These are phyloP conservation scores for Podaxis mareebaensis DNA, from an alignment of 768 basidiomycete species.

Conservation along the genomic window DNA sequence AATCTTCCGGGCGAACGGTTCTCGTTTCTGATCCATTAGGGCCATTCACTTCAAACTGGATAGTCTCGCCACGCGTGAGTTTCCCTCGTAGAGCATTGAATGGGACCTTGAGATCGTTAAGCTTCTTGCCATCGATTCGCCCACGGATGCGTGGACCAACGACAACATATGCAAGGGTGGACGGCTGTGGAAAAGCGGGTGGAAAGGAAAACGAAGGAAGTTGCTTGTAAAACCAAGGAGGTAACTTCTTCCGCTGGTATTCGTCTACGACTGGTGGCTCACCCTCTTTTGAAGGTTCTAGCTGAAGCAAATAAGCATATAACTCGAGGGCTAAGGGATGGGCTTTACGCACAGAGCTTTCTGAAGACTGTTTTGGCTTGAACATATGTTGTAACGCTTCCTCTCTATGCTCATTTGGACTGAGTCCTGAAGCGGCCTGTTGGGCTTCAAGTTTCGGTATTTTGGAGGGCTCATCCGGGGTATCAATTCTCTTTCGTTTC, in stretches of 20 bases:
- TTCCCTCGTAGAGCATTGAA: slow-evolving; percentile 55
- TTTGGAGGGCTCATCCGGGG: slow-evolving; percentile 41
- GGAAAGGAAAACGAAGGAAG: slow-evolving; percentile 35
- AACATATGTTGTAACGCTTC: slow-evolving; percentile 8
- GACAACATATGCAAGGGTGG: slow-evolving; percentile 50
- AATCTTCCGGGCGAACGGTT: slow-evolving; percentile 60
- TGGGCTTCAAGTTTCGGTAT: slow-evolving; percentile 21
- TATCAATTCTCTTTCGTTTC: slow-evolving; percentile 48
- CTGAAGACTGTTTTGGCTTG: slow-evolving; percentile 15
- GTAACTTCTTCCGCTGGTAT: slow-evolving; percentile 28
- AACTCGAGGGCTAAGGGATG: neutral
- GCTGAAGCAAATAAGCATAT: neutral
- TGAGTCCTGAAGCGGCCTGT: neutral
- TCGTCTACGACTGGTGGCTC: slow-evolving; percentile 23
- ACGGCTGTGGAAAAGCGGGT: slow-evolving; percentile 20
- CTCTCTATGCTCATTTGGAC: neutral
- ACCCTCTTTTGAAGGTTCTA: neutral
- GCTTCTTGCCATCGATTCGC: slow-evolving; percentile 73
- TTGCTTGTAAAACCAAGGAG: slow-evolving; percentile 36
- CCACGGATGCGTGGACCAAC: slow-evolving; percentile 56
- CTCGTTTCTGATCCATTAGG: slow-evolving; percentile 40
- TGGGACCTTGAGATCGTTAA: slow-evolving; percentile 63
- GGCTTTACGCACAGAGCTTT: slow-evolving; percentile 10
- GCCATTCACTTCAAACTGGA: slow-evolving; percentile 52
- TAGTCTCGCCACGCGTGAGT: slow-evolving; percentile 63